These are phyloP conservation scores for Vitis hybrid DNA, from an alignment of 177 flowering plant species.

Conservation along the genomic window DNA sequence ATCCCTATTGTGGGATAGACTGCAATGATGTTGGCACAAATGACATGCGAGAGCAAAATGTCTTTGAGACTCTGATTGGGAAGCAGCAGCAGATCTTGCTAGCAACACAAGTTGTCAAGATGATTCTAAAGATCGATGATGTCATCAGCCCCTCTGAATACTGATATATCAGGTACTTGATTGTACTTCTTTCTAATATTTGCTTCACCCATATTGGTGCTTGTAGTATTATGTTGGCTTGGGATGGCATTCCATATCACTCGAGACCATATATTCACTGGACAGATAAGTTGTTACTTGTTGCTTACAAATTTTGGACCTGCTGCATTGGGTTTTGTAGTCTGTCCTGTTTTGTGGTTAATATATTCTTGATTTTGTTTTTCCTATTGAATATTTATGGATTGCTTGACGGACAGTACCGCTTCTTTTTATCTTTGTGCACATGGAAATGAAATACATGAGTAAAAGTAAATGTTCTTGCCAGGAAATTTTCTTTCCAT, in stretches of 20 bases:
- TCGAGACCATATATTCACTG: neutral
- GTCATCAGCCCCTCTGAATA: slow-evolving; percentile 73
- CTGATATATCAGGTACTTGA: slow-evolving; percentile 25
- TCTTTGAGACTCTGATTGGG: slow-evolving; percentile 91
- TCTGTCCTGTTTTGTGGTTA: neutral
- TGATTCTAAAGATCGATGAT: slow-evolving; percentile 94
- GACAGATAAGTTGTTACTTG: neutral
- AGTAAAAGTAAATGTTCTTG: too few relatives aligned
- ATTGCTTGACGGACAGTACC: neutral
- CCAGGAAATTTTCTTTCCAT: too few relatives aligned
- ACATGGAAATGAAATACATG: neutral
- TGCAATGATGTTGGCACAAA: slow-evolving; percentile 97
- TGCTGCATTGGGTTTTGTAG: neutral
- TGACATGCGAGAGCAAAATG: slow-evolving; percentile 93
- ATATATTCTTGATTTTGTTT: neutral
- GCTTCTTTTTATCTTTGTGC: neutral
- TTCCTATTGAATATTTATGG: neutral
- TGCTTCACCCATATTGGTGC: neutral
- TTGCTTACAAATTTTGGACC: slow-evolving; percentile 7
- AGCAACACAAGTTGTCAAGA: slow-evolving; percentile 97
- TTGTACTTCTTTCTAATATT: neutral
- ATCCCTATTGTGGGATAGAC: slow-evolving; percentile 73
- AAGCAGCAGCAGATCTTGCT: slow-evolving; percentile 93
- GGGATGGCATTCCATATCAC: neutral
- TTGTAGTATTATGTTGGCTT: neutral